Evolutionary conservation across 768 basidiomycete genomes (phyloP), one percentile per base, ranked within the genome.

Genomic region (Tylopilus rubrobrunneus): DNA sequence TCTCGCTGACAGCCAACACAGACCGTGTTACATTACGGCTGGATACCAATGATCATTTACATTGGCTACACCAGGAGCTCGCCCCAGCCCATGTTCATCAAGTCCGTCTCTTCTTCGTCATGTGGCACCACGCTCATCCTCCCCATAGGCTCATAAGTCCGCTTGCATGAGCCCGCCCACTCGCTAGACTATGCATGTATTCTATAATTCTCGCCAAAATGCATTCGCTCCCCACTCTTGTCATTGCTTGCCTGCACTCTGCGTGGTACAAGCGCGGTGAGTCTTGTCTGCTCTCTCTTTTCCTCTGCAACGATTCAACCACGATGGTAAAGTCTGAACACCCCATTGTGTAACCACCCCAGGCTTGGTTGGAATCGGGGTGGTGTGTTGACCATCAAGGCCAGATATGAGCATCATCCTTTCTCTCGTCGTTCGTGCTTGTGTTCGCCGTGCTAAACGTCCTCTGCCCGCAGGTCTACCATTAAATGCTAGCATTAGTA

Each of bases 11-110:
- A 3, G 14, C 5, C 47, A 4, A 7, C 31, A 46, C 56, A 97
- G 94, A 92, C 89, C 55, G 79, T 94, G 63, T 68, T 97, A 49
- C 93, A 97, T 73, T 97, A 94, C 62, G 87, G 86, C 59, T 98
- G 95, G 92, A 93, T 98, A 65, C 96, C 96, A 31, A 75, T 95
- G 67, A 92, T 98, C 66, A 95, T 98, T 65, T 97, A 94, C 71
- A 81, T 97, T 66, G 96, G 95, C 34, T 97, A 90, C 76, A 90
- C 88, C 49, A 78, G 88, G 62, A 94, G 92, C 67, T 92, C 89
- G 67, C 95, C 95, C 29, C 92, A 94, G 62, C 95, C 95, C 19
- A 93, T 92, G 37, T 76, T 98, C 65, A 96, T 96, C 73, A 95
- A 97, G 94, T 96, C 51, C 63, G 91, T 82, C n/a, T 6, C 17